Base-by-base conservation (phyloP, 164 flowering plant species). In the Tetracentron sinense region DNA sequence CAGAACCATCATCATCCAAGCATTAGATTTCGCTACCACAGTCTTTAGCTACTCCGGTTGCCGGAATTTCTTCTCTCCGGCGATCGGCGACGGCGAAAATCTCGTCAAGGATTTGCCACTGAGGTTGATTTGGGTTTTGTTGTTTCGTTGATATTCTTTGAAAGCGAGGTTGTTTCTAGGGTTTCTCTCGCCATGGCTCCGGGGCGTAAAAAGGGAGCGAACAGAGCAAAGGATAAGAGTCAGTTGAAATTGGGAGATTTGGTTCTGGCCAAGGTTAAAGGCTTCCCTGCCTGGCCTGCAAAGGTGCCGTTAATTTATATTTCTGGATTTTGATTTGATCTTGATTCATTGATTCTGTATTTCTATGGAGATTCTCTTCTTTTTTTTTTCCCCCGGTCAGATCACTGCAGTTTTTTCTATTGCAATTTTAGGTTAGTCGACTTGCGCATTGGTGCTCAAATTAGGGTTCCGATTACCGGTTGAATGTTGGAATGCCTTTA, bases 241-340 rank as follows among this genome's bases (percentile, higher is more conserved):
- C 75, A 82, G 72, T 77, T 89, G 78, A 75, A 83, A 54, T 60
- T 94, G 58, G 98, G 98, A 35, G 98, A 94, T 91, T 95, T 94
- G n/a, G 98, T 94, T 19, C 95, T 94, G 5, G 98, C 97, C 62
- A 94, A 94, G 73, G 98, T 91, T 69, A 91, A 94, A 79, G 98
- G 98, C n/a, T 86, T 81, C 59, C 98, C 96, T 25, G 70, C 85
- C 28, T 91, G 98, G 97, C 97, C 98, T 51, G 97, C 98, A 10
- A 90, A 87, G 96, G 98, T 90, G n/a, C 51, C 62, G 15, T 56
- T 54, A 2, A 12, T 53, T 59, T 15, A 50, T 38, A 12, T 42
- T 49, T 12, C 29, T n/a, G 23, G 20, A 28, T 27, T 4, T 60
- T 15, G 38, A 5, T 22, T 19, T 48, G 23, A n/a, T n/a, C 7